Base-by-base conservation (phyloP, 192 early-diverging fungal genomes). In the Umbelopsis sp. region DNA sequence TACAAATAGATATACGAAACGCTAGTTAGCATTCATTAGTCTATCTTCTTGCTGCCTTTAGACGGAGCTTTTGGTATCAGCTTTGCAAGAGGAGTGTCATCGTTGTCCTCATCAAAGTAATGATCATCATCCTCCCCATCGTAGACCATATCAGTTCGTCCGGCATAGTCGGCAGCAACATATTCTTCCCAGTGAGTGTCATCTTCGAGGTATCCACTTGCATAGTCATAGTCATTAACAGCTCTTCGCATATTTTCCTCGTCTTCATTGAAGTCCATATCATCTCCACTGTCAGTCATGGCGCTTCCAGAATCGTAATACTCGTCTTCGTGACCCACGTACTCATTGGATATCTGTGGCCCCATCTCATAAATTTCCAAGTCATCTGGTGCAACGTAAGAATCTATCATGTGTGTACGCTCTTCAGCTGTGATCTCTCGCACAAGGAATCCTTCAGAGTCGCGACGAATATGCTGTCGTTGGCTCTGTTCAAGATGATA, bases 371-470 rank as follows among this genome's bases (percentile, higher is more conserved):
- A 61, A 11, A 61, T 30, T 18, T 33, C 23, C 6, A 25, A 3
- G 15, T 61, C 25, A 35, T 61, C 55, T 12, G 21, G 8, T 1
- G 27, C 18, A 15, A 61, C 2, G 16, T 61, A 35, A 2, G 55
- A 61, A 1, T 75, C 66, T 10, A 80, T 25, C 71, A 72, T 76
- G 0, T 51, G 13, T 48, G 69, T 66, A 13, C 78, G 64, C 23
- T 80, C 78, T 44, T 73, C 71, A 13, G 67, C 49, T 4, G 78
- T 71, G 25, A 80, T 49, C 37, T 80, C 78, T 15, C 72, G 75
- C 3, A 80, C 74, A 7, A 80, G 52, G 64, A 73, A 80, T 5
- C 78, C 78, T 53, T 80, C 78, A n/a, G 74, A 76, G 69, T 80
- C 78, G 18, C 78, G 67, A 23, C 78, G 64, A n/a, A 80, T 67